phyloP scores from a whole-genome alignment of 805 yeast species.

The Alloascoidea africana region DNA sequence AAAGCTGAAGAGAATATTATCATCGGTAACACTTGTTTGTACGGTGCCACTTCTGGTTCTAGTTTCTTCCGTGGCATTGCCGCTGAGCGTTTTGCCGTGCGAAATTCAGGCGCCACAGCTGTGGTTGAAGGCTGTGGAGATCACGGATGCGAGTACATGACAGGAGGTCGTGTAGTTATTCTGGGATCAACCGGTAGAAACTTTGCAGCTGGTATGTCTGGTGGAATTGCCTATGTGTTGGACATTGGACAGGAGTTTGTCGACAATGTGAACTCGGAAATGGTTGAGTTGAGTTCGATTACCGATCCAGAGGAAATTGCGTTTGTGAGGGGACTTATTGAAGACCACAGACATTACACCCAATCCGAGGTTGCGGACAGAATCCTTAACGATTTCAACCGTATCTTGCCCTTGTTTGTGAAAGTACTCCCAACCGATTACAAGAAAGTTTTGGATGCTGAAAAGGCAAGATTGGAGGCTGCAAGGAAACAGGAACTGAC shows the following conservation, averaged over 20 bases:
- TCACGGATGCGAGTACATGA: constrained; percentile 98
- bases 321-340: constrained; percentile 80
- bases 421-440: constrained; percentile 89
- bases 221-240: constrained; percentile 95
- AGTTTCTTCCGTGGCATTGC: constrained; percentile 95
- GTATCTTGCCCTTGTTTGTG: constrained; percentile 76
- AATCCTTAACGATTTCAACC: constrained; percentile 74
- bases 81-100: constrained; percentile 95
- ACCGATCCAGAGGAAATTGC: constrained; percentile 89
- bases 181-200: constrained; percentile 85
- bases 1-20: constrained; percentile 93
- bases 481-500: constrained; percentile 53
- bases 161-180: constrained; percentile 95
- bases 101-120: constrained; percentile 96
- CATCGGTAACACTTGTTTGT: constrained; percentile 93
- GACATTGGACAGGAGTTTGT: constrained; percentile 89
- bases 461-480: constrained; percentile 46
- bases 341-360: constrained; percentile 92
- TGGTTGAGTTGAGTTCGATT: constrained; percentile 65
- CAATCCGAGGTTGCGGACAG: constrained; percentile 81
- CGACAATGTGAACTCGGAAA: constrained; percentile 63
- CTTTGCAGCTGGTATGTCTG: constrained; percentile 97
- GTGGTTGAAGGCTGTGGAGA: constrained; percentile 97
- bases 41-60: constrained; percentile 93
- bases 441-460: constrained; percentile 74